Base-by-base conservation (phyloP, 352 stramenopile genomes). In the Plasmopara halstedii region DNA sequence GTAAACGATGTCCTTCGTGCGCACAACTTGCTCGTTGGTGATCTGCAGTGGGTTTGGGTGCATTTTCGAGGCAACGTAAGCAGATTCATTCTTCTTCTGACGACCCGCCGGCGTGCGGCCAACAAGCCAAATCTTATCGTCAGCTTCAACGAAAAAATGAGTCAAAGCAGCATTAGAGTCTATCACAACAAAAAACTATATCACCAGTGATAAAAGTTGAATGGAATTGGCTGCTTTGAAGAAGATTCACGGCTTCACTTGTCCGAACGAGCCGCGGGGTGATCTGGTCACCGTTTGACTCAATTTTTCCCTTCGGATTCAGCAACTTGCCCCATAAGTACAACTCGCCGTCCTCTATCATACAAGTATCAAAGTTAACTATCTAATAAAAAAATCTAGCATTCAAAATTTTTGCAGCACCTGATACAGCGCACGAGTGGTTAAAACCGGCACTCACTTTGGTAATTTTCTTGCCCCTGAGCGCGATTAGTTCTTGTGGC, bases 241-340 rank as follows among this genome's bases (percentile, higher is more conserved):
- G 51, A 34, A 83, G 53, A 22, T 65, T 70, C n/a, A 93, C 73
- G 23, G 71, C 60, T 13, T 83, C 79, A 25, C 67, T 80, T 34
- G 77, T 89, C 43, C 63, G 67, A 36, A 93, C 67, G 26, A 87
- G 65, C 19, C 82, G 67, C 27, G 82, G 82, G 15, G 63, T 79
- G 43, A 89, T 64, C 48, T 93, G 82, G 41, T 93, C 82, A 27
- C 66, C 67, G 32, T 72, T 64, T 31, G 53, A 80, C 36, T 84
- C 70, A 1, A 53, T 55, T 46, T 83, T 84, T 42, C 71, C 71
- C 42, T 85, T 69, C 9, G 72, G 62, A 31, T 88, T 82, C 9
- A 91, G 51, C 38, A 93, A 31, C 55, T 95, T 95, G 9, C 83
- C 83, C 83, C 83, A 95, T 31, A 91, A 14, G 33, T 79, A 95